Evolutionary conservation across 2,329 filamentous ascomycete genomes (phyloP).

Genomic region (Colletotrichum sp.): DNA sequence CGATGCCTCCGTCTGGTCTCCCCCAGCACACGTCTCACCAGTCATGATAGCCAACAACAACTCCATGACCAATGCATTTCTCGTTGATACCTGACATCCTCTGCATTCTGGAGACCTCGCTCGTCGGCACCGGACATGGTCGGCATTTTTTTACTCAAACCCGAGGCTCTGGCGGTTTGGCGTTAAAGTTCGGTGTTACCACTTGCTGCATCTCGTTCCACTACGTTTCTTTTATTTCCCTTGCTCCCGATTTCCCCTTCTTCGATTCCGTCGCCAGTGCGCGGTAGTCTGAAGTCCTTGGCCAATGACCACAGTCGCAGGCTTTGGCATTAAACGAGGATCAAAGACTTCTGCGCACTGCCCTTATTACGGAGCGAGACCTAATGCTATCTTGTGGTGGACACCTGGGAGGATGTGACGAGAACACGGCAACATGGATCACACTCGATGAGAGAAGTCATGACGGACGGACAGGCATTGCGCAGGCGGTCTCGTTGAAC

Average conservation of each 20-base stretch:
- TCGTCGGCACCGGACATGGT: neutral
- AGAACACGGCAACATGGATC: neutral
- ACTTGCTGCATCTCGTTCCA: slow-evolving; percentile 12
- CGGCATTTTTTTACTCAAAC: neutral
- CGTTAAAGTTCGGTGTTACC: slow-evolving; percentile 17
- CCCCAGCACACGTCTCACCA: slow-evolving; percentile 84
- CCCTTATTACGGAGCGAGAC: neutral
- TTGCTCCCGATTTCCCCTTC: slow-evolving; percentile 5
- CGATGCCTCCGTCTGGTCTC: slow-evolving; percentile 79
- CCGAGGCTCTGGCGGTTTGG: slow-evolving; percentile 47
- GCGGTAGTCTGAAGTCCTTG: neutral
- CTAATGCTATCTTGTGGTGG: neutral
- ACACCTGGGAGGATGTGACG: neutral
- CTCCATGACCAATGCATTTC: slow-evolving; percentile 29
- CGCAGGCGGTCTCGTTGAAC: slow-evolving; percentile 6
- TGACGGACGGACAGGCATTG: neutral
- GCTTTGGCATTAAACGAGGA: neutral
- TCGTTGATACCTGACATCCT: slow-evolving; percentile 64
- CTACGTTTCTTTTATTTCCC: slow-evolving; percentile 20
- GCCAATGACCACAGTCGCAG: neutral
- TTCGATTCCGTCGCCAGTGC: neutral
- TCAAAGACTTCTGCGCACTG: neutral
- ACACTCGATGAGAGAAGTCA: neutral
- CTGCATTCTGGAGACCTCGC: slow-evolving; percentile 47
- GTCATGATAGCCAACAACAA: slow-evolving; percentile 55